Evolutionary conservation across 768 basidiomycete species (phyloP).

Genomic region (Erythrobasidium yunnanense): DNA sequence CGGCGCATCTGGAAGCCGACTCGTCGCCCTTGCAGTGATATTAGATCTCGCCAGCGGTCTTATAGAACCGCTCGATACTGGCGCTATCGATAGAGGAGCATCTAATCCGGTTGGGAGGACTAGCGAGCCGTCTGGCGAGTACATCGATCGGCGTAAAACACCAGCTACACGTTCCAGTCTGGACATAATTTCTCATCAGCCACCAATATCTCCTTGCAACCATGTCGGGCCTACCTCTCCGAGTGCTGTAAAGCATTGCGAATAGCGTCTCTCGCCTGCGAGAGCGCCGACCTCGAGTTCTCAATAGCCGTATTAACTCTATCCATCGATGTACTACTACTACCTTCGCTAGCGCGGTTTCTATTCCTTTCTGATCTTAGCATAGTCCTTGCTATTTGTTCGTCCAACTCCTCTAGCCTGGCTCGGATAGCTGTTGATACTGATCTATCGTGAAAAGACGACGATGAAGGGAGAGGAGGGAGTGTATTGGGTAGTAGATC

Average conservation of each 20-base stretch:
- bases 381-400: not conserved
- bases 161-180: too few species aligned
- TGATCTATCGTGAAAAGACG: not conserved
- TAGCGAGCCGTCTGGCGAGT: not conserved
- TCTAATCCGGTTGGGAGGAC: not conserved
- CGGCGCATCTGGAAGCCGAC: not conserved
- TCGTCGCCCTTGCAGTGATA: too few species aligned
- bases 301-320: not conserved
- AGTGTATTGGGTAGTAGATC: not conserved
- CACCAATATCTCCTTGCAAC: not conserved
- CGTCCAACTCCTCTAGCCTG: not conserved
- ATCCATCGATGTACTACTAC: not conserved
- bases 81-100: too few species aligned
- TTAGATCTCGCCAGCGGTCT: not conserved
- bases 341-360: not conserved
- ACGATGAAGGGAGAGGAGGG: not conserved
- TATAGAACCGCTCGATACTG: not conserved
- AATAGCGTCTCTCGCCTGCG: slow-evolving; percentile 15
- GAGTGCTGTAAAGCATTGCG: slow-evolving; percentile 5
- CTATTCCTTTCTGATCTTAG: not conserved
- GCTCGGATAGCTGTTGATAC: not conserved
- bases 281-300: not conserved
- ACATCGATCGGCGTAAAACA: not conserved
- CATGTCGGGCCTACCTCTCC: not conserved
- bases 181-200: not conserved